Evolutionary conservation across 345 rosid genomes (phyloP), one percentile per base, ranked within the genome.

Genomic region (Rubroshorea leprosula): DNA sequence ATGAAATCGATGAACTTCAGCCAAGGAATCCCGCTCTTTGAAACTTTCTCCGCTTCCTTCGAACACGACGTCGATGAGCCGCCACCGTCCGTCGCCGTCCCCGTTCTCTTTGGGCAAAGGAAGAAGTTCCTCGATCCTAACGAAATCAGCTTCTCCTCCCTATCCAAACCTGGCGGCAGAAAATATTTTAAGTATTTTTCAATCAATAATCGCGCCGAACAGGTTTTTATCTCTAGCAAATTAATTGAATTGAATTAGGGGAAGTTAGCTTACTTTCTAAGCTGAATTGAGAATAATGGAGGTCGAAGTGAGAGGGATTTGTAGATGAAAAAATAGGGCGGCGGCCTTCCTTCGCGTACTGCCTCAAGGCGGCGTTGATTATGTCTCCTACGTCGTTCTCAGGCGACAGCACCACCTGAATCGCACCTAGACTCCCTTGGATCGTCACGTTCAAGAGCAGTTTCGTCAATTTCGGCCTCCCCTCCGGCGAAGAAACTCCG

Each of bases 231-330:
- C 35, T 3, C 4, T 29, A 3, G 35, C 4, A 29, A 29, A 29
- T 29, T 29, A 29, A 29, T 29, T 9, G 9, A 29, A 9, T 10
- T 10, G 12, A 8, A 35, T 6, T 2, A 8, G 12, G 1, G 9
- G 7, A 1, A 35, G 7, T 6, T 35, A 14, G 27, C 77, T 76
- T 81, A 90, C 97, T 85, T 64, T 93, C 87, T 65, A 93, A 74
- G 74, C 94, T 83, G 62, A 93, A 93, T 57, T 93, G 99, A 21
- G 99, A 89, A 62, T 89, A 93, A 62, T 93, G 99, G 66, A 93
- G 96, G 76, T 80, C 85, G 62, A 76, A 85, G 29, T 72, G 50
- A 5, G 77, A 51, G 24, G 84, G 50, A 51, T 89, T 85, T 23
- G 65, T 62, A 20, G 70, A 62, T 49, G 58, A 77, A 58, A 72